Evolutionary conservation across 2,329 filamentous ascomycete genomes (phyloP).

Genomic region (Fusarium sp.): DNA sequence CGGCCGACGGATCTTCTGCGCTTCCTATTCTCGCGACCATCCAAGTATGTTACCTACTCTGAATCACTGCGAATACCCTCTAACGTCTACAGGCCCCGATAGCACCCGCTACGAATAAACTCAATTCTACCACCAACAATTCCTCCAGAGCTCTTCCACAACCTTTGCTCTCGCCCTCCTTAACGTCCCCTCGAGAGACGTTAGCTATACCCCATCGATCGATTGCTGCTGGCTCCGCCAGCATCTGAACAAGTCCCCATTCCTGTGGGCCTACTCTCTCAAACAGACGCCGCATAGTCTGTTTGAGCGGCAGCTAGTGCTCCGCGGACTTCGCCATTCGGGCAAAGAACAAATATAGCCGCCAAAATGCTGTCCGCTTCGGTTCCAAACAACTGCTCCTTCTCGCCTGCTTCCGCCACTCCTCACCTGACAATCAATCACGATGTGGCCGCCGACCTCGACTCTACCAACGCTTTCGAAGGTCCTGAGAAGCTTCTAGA

Average conservation of each 20-base stretch:
- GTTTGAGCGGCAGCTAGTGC: slow-evolving; percentile 98
- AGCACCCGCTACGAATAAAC: slow-evolving; percentile 62
- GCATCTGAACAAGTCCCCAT: slow-evolving; percentile 70
- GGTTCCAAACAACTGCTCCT: slow-evolving; percentile 83
- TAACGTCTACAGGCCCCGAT: slow-evolving; percentile 63
- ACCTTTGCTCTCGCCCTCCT: slow-evolving; percentile 87
- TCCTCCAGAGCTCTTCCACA: slow-evolving; percentile 86
- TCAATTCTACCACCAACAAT: slow-evolving; percentile 76
- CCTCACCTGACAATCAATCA: slow-evolving; percentile 97
- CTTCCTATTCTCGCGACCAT: slow-evolving; percentile 88
- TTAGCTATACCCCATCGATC: slow-evolving; percentile 56
- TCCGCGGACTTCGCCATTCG: slow-evolving; percentile 74
- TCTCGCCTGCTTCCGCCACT: slow-evolving; percentile 84
- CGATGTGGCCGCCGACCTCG: slow-evolving; percentile 90
- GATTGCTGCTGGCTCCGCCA: slow-evolving; percentile 90
- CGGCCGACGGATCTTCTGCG: slow-evolving; percentile 89
- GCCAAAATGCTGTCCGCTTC: slow-evolving; percentile 80
- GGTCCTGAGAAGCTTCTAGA: slow-evolving; percentile 98
- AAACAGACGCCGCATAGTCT: slow-evolving; percentile 93
- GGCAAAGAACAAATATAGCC: slow-evolving; percentile 46
- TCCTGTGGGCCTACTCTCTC: slow-evolving; percentile 98
- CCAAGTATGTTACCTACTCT: slow-evolving; percentile 74
- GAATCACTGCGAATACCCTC: not conserved
- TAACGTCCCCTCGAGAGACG: slow-evolving; percentile 83
- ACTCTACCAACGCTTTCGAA: slow-evolving; percentile 97